Evolutionary conservation across 2,329 filamentous ascomycete species (phyloP).

Genomic region (Chrysoporthe deuterocubensis): DNA sequence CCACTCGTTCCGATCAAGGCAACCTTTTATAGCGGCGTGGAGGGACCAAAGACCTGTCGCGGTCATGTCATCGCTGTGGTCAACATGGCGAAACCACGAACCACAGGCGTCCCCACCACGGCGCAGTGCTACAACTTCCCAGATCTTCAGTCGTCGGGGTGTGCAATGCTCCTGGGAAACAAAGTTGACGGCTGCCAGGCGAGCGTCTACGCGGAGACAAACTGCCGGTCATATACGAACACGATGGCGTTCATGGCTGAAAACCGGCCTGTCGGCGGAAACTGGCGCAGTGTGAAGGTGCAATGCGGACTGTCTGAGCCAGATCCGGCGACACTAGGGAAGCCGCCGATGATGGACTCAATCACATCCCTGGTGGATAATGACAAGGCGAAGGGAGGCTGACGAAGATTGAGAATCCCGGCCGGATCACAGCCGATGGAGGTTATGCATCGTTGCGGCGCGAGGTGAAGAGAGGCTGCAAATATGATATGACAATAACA

Average conservation of each 20-base stretch:
- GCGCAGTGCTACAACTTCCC: constrained; percentile 43
- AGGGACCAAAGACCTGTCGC: constrained; percentile 42
- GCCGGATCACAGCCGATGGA: background rate
- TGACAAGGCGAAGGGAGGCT: background rate
- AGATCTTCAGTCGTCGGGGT: constrained; percentile 35
- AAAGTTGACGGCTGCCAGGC: constrained; percentile 45
- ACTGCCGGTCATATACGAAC: constrained; percentile 41
- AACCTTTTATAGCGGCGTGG: constrained; percentile 45
- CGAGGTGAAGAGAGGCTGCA: background rate
- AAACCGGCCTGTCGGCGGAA: constrained; percentile 39
- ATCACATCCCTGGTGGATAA: constrained; percentile 26
- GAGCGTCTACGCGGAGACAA: constrained; percentile 41
- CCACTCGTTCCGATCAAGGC: constrained; percentile 52
- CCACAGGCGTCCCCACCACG: constrained; percentile 32
- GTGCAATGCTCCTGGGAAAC: constrained; percentile 42
- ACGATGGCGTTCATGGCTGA: constrained; percentile 44
- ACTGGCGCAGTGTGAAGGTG: constrained; percentile 42
- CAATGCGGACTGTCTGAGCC: constrained; percentile 39
- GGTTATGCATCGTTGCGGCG: background rate
- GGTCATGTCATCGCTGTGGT: constrained; percentile 37
- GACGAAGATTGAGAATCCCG: background rate
- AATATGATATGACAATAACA: too few relatives aligned
- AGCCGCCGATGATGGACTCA: constrained; percentile 33
- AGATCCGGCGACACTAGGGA: constrained; percentile 33
- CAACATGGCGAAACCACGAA: constrained; percentile 34